Evolutionary conservation across 257 asterid genomes (phyloP).

Genomic region (Anisodus tanguticus): DNA sequence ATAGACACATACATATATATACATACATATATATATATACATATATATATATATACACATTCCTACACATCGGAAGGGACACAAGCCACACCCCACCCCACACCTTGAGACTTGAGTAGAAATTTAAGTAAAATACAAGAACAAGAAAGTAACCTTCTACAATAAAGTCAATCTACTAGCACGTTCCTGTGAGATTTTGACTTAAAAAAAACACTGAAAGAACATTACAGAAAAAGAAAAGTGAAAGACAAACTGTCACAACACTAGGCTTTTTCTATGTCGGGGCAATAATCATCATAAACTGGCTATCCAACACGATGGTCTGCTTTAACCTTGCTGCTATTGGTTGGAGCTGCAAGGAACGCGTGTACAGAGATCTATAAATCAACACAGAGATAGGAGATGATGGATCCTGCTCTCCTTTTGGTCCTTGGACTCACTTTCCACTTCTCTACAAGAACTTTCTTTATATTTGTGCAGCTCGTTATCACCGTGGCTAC

Average conservation of each 20-base stretch:
- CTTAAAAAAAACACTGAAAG: not conserved
- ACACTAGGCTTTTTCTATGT: not conserved
- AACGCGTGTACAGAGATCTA: conserved; percentile 26
- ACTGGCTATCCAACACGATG: not conserved
- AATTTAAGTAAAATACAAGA: not conserved
- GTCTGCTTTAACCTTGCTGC: not conserved
- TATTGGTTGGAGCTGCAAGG: not conserved
- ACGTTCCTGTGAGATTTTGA: not conserved
- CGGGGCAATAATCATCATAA: not conserved
- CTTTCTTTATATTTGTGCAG: conserved; percentile 64
- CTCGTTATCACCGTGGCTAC: conserved; percentile 71
- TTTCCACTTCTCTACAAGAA: conserved; percentile 79
- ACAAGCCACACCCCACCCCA: not conserved
- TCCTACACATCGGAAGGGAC: not conserved
- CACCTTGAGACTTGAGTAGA: not conserved
- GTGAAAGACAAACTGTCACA: not conserved
- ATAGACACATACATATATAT: too few relatives aligned
- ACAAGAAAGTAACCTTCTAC: not conserved
- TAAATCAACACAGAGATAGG: conserved; percentile 75
- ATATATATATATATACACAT: too few relatives aligned
- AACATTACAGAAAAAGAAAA: not conserved
- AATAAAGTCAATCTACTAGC: not conserved
- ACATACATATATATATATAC: too few relatives aligned
- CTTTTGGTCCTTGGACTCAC: conserved; percentile 76
- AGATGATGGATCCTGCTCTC: conserved; percentile 80